Conservation (phyloP, 2,329 filamentous ascomycete species). For the Stemphylium lycopersici region DNA sequence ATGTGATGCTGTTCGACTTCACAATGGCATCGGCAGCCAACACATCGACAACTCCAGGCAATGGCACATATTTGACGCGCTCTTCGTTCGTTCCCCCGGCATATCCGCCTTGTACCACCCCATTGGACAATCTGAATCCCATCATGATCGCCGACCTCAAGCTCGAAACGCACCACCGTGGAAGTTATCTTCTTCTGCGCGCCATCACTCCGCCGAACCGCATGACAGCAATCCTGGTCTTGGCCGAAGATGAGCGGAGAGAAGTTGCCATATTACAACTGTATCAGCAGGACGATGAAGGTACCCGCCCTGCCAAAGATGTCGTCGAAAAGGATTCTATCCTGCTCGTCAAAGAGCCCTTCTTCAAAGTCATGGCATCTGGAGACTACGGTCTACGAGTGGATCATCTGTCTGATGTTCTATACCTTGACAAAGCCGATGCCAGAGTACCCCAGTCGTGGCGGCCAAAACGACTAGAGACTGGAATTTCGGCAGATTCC, state of each 20-base stretch:
- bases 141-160: constrained; percentile 41
- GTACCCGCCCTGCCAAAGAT: constrained; percentile 31
- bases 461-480: constrained; percentile 21
- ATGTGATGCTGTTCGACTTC: constrained; percentile 15
- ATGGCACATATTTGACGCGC: constrained; percentile 4
- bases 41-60: neutral
- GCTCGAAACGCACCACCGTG: constrained; percentile 52
- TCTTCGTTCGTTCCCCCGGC: constrained; percentile 25
- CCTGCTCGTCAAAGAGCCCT: constrained; percentile 55
- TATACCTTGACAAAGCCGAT: constrained; percentile 48
- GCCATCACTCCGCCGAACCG: constrained; percentile 31
- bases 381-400: constrained; percentile 56
- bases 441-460: constrained; percentile 51
- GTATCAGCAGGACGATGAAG: constrained; percentile 45
- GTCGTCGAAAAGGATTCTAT: constrained; percentile 42
- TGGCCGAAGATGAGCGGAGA: constrained; percentile 17
- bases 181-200: constrained; percentile 43
- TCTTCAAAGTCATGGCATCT: constrained; percentile 52
- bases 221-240: constrained; percentile 13
- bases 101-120: constrained; percentile 23
- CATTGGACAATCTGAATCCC: constrained; percentile 17
- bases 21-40: constrained; percentile 10
- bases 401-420: constrained; percentile 60
- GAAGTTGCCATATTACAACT: constrained; percentile 12
- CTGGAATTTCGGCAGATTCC: constrained; percentile 7